Evolutionary conservation across 2,329 filamentous ascomycete genomes (phyloP), one percentile per base, ranked within the genome.

Genomic region (Alternaria consortialis): DNA sequence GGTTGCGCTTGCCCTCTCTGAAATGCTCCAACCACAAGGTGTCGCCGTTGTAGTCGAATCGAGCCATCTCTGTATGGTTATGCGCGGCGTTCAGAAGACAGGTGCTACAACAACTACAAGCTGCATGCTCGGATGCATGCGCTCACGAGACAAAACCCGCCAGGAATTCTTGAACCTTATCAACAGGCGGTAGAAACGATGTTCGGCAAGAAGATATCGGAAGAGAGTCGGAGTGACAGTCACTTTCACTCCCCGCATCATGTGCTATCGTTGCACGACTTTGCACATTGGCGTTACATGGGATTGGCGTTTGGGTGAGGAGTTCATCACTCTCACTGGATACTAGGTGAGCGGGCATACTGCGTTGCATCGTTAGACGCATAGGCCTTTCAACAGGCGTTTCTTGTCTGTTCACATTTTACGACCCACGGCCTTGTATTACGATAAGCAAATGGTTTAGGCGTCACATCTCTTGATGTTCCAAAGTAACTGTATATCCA

Each of bases 1-100:
- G 79, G 94, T 99, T 13, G 95, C 95, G 20, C 88, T 97, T 64
- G 94, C 95, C 15, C 90, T 99, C 64, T 93, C 93, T 8, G 94
- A 98, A 74, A 90, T 98, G 12, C 85, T 99, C 48, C 91, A 96
- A 77, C 95, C 95, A 2, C 93, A 96, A 76, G 95, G 95, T 47
- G 94, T 99, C 2, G 94, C 92, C 20, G 95, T 99, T 2, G 94
- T 99, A 61, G 97, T 99, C 90, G 95, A 99, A 76, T 96, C 92
- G 13, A 94, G 89, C 74, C 95, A 99, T 81, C 84, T 98, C 47
- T 99, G 95, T 84, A 99, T 98, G 94, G 93, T 97, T 15, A 98
- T 97, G 94, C 88, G 95, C 47, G 95, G 95, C n/a, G 94, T 99
- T 9, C 88, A 97, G 77, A 97, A 99, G 84, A 93, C 93, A 0